Percentiles rank a stretch among this genome's conserved stretches.
Evolutionary conservation across 495 filamentous ascomycete species (phyloP).

Genomic region (Lasiosphaeria miniovina): DNA sequence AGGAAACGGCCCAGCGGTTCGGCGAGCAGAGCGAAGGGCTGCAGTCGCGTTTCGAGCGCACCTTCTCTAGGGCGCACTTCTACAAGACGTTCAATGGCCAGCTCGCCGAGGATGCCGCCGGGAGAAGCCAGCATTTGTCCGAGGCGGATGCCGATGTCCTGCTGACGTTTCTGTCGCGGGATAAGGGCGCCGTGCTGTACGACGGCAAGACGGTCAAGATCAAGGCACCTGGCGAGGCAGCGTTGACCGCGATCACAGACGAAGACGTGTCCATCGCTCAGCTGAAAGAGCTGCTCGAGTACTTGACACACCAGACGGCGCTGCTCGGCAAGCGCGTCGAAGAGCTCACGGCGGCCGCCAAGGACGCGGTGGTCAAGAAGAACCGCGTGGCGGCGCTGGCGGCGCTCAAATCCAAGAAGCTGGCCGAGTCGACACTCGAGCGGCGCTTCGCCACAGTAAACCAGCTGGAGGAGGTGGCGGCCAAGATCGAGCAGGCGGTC

Average conservation of each 20-base stretch:
- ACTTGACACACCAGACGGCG: constrained; percentile 56
- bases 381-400: constrained; percentile 71
- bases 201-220: constrained; percentile 77
- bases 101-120: constrained; percentile 36
- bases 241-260: constrained; percentile 51
- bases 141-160: constrained; percentile 66
- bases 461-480: constrained; percentile 80
- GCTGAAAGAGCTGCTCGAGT: constrained; percentile 63
- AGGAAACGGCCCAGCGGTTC: constrained; percentile 49
- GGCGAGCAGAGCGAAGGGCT: constrained; percentile 42
- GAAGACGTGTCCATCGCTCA: constrained; percentile 80
- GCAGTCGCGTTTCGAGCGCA: constrained; percentile 54
- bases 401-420: constrained; percentile 78
- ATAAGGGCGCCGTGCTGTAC: constrained; percentile 60
- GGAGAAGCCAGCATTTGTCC: constrained; percentile 48
- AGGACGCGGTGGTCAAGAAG: constrained; percentile 63
- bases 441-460: constrained; percentile 64
- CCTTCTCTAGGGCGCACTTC: constrained; percentile 67
- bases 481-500: constrained; percentile 77
- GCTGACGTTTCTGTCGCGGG: constrained; percentile 68
- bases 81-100: constrained; percentile 52
- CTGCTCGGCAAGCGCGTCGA: constrained; percentile 52
- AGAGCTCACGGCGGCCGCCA: constrained; percentile 59
- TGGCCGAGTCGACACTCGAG: constrained; percentile 66
- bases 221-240: constrained; percentile 42